A percentile compares a stretch with the other conserved stretches of the same genome.
Evolutionary conservation across 169 alveolate species (phyloP).

Genomic region (Prorocentrum cordatum): DNA sequence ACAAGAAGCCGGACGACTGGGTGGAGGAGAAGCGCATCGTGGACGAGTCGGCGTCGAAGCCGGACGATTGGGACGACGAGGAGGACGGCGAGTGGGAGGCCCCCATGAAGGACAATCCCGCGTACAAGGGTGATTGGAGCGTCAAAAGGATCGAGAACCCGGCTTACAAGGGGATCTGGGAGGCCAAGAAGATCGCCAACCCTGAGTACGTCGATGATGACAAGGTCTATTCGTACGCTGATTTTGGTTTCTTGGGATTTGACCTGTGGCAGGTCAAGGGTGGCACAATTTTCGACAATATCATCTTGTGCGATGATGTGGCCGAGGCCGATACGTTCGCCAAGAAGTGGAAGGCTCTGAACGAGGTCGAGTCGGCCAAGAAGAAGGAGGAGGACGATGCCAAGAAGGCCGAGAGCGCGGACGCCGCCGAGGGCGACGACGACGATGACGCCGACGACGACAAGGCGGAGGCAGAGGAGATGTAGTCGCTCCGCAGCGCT

Average conservation of each 20-base stretch:
- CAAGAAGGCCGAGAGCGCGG: neutral
- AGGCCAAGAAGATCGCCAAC: neutral
- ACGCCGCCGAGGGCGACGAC: neutral
- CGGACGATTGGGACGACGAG: constrained; percentile 69
- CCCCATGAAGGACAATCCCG: constrained; percentile 69
- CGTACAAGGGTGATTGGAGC: constrained; percentile 58
- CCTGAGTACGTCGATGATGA: constrained; percentile 2
- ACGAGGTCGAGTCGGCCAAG: constrained; percentile 43
- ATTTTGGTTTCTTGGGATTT: constrained; percentile 63
- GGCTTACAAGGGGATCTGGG: constrained; percentile 36
- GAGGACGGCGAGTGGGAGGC: constrained; percentile 73
- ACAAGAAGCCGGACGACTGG: constrained; percentile 71
- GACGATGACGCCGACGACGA: neutral
- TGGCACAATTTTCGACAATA: constrained; percentile 22
- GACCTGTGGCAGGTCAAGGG: constrained; percentile 62
- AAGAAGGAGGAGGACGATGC: neutral
- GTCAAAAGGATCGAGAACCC: constrained; percentile 53
- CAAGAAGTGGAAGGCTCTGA: constrained; percentile 34
- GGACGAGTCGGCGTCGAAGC: constrained; percentile 66
- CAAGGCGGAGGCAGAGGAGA: neutral
- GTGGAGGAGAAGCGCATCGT: constrained; percentile 66
- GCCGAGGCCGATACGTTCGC: constrained; percentile 42
- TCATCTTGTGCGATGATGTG: constrained; percentile 1
- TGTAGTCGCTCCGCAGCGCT: too few relatives aligned
- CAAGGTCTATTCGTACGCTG: constrained; percentile 32